Evolutionary conservation across 2,329 filamentous ascomycete genomes (phyloP).

Genomic region (Xylariaceae sp.): DNA sequence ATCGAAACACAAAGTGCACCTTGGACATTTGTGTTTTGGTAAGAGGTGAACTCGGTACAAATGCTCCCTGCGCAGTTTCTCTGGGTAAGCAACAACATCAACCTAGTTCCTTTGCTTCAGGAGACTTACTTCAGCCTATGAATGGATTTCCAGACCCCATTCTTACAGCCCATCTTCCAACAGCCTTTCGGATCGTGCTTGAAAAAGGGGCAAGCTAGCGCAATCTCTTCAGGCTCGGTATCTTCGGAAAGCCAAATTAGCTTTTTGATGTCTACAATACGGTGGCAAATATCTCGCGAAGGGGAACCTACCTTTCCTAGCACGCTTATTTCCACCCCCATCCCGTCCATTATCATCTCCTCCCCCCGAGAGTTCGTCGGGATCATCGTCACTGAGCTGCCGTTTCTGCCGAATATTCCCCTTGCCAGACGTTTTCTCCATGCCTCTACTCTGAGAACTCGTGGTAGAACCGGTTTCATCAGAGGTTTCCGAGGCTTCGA

Average conservation of each 20-base stretch:
- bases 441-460: slow-evolving; percentile 1
- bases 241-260: slow-evolving; percentile 19
- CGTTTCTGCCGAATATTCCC: slow-evolving; percentile 28
- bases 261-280: background rate
- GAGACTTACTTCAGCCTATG: slow-evolving; percentile 32
- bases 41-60: slow-evolving; percentile 30
- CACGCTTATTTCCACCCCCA: slow-evolving; percentile 37
- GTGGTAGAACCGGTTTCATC: slow-evolving; percentile 16
- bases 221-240: slow-evolving; percentile 25
- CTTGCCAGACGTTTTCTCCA: slow-evolving; percentile 16
- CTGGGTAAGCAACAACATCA: slow-evolving; percentile 1
- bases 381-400: slow-evolving; percentile 27
- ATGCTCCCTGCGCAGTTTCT: slow-evolving; percentile 25
- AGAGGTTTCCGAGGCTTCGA: slow-evolving; percentile 28
- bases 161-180: slow-evolving; percentile 22
- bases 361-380: slow-evolving; percentile 25
- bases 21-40: slow-evolving; percentile 29
- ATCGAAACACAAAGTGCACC: slow-evolving; percentile 27
- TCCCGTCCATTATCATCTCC: slow-evolving; percentile 31
- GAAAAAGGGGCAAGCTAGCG: slow-evolving; percentile 37
- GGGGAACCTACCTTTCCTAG: slow-evolving; percentile 29
- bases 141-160: slow-evolving; percentile 29
- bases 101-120: background rate
- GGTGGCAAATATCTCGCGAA: background rate
- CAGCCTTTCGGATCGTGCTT: slow-evolving; percentile 33